Evolutionary conservation across 768 basidiomycete genomes (phyloP), one percentile per base, ranked within the genome.

Genomic region (Suillus placidus): DNA sequence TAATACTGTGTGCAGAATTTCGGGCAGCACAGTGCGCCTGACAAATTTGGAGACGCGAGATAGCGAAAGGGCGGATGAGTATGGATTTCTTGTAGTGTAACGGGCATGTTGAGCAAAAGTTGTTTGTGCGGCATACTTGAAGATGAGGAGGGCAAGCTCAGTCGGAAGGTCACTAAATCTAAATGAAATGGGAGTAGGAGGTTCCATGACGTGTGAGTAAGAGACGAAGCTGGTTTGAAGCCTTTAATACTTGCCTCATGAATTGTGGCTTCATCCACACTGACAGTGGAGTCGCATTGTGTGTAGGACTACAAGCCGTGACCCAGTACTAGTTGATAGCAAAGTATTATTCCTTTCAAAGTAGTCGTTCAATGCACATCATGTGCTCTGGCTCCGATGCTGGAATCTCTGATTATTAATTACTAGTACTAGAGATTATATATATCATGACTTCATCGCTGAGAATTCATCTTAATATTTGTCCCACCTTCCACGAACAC

Each of bases 81-180:
- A 73, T 7, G 60, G 43, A 32, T 66, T 60, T 6, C 16, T 7
- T 8, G 2, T 20, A 16, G 32, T 20, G 18, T 61, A 38, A 51
- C 66, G n/a, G 40, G n/a, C 13, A 49, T 61, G 4, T 60, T 47
- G 57, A 20, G 58, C 4, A 47, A 68, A 67, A 60, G 64, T 57
- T n/a, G 78, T 76, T 7, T 69, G 57, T 14, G 77, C 68, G 14
- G 79, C 78, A n/a, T 77, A 37, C 16, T 71, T 68, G 42, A 81
- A 68, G 52, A 82, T 74, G 54, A 77, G 73, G 52, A 78, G 72
- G 51, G 68, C 74, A 23, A 81, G 74, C 69, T 82, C 80, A 47
- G 74, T 70, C 6, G 80, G 73, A 56, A 80, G 76, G 16, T 58
- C 47, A 32, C 68, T 67, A 63, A 80, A 72, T 42, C 61, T n/a